Evolutionary conservation across 2,329 filamentous ascomycete genomes (phyloP).

Genomic region (Arthrinium puccinioides): DNA sequence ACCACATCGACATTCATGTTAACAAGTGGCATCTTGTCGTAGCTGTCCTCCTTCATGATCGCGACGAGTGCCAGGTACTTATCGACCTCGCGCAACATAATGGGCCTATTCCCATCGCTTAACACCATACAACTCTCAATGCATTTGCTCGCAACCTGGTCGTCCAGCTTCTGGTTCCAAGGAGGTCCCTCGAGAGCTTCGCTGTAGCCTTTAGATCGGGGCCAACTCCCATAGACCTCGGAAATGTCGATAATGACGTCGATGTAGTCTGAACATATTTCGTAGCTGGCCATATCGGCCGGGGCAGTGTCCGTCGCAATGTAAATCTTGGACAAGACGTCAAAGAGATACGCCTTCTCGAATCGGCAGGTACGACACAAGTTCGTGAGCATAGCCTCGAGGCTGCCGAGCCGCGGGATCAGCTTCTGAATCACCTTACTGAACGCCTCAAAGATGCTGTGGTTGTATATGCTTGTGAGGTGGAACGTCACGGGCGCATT

Average conservation of each 20-base stretch:
- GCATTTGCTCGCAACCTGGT: conserved; percentile 58
- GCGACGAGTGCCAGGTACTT: conserved; percentile 75
- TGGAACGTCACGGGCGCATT: conserved; percentile 93
- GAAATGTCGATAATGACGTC: conserved; percentile 97
- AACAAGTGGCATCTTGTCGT: conserved; percentile 76
- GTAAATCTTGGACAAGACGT: conserved; percentile 97
- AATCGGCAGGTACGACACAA: conserved; percentile 90
- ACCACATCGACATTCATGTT: conserved; percentile 84
- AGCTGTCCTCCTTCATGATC: conserved; percentile 79
- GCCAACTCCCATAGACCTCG: conserved; percentile 82
- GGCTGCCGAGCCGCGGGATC: conserved; percentile 83
- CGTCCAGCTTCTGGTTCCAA: conserved; percentile 54
- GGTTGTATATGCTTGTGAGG: conserved; percentile 95
- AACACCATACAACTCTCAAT: conserved; percentile 63
- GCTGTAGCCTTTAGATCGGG: conserved; percentile 46
- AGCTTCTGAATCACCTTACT: conserved; percentile 98
- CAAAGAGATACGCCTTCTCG: conserved; percentile 96
- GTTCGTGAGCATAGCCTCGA: conserved; percentile 91
- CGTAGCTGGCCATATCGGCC: conserved; percentile 91
- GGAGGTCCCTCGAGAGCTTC: conserved; percentile 51
- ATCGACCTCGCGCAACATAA: conserved; percentile 63
- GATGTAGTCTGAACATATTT: conserved; percentile 98
- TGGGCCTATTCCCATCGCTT: conserved; percentile 55
- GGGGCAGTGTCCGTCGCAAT: conserved; percentile 93
- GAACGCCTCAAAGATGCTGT: conserved; percentile 97